Conservation (phyloP, 176 grass and related monocot genomes). For the Phyllostachys edulis region DNA sequence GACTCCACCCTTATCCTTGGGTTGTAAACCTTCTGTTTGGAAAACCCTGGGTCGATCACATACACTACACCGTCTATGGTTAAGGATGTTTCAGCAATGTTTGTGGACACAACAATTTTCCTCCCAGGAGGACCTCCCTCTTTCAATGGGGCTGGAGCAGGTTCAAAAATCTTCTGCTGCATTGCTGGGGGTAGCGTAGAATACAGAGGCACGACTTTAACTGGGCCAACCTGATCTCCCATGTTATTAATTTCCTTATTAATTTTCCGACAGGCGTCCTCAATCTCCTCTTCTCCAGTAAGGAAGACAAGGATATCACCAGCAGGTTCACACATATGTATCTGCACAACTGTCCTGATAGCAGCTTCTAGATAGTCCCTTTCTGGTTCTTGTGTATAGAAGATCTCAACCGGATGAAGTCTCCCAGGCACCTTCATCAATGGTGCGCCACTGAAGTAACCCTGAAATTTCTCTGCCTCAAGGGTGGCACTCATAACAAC, state of each 20-base stretch:
- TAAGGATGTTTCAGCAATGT: conserved; percentile 94
- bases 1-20: conserved; percentile 87
- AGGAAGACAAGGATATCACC: conserved; percentile 99
- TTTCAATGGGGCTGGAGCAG: conserved; percentile 65
- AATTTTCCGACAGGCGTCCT: conserved; percentile 96
- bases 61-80: conserved; percentile 97
- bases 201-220: conserved; percentile 90
- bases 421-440: conserved; percentile 92
- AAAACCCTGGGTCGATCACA: conserved; percentile 98
- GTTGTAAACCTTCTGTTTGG: conserved; percentile 95
- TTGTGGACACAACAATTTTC: conserved; percentile 97
- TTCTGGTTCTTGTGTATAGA: conserved; percentile 97
- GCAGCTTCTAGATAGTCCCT: conserved; percentile 94
- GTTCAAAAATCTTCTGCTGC: conserved; percentile 98
- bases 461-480: conserved; percentile 92
- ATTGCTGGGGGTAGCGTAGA: conserved; percentile 77
- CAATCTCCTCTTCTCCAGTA: conserved; percentile 98
- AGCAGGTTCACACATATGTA: conserved; percentile 75
- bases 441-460: conserved; percentile 74
- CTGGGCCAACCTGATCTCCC: conserved; percentile 94
- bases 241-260: conserved; percentile 89
- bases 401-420: conserved; percentile 94
- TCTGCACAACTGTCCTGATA: conserved; percentile 90
- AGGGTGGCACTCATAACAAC: conserved; percentile 98
- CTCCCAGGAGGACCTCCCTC: conserved; percentile 86